Conservation (phyloP, 1,284 basidiomycete genomes). For the Sporisorium graminicola region DNA sequence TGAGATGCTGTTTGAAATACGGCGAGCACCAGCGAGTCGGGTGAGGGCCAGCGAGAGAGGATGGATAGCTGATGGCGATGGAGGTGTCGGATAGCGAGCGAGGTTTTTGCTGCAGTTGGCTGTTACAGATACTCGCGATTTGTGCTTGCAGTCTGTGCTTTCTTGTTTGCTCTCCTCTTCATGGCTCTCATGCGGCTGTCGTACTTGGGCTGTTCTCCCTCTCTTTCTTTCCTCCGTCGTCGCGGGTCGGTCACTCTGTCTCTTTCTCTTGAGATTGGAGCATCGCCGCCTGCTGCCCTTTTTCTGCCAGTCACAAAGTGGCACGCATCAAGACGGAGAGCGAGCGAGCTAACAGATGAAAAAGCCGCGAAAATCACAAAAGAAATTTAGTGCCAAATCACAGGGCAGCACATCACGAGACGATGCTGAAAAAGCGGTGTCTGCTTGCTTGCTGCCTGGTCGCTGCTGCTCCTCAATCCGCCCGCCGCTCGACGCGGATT, state of each 20-base stretch:
- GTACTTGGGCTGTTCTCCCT: neutral
- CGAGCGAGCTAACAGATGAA: neutral
- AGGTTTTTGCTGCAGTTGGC: neutral
- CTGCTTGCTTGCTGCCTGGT: neutral
- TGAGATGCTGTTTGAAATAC: too few species aligned
- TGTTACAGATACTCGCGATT: neutral
- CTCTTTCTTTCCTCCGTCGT: neutral
- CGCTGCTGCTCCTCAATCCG: too few species aligned
- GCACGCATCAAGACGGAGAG: neutral
- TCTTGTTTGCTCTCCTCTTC: neutral
- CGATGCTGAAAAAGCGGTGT: neutral
- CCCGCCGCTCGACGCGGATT: neutral
- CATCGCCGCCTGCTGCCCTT: neutral
- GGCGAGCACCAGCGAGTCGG: neutral
- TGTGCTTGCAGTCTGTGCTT: neutral
- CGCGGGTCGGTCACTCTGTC: conserved; percentile 1
- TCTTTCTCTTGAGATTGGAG: neutral
- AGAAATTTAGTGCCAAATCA: neutral
- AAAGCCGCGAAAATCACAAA: neutral
- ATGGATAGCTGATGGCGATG: neutral
- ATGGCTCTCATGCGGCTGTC: too few species aligned
- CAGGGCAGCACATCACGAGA: neutral
- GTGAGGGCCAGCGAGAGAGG: neutral
- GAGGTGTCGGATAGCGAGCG: neutral
- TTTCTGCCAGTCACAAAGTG: neutral